phyloP scores from a whole-genome alignment of 257 asterid genomes.

The Phtheirospermum japonicum region DNA sequence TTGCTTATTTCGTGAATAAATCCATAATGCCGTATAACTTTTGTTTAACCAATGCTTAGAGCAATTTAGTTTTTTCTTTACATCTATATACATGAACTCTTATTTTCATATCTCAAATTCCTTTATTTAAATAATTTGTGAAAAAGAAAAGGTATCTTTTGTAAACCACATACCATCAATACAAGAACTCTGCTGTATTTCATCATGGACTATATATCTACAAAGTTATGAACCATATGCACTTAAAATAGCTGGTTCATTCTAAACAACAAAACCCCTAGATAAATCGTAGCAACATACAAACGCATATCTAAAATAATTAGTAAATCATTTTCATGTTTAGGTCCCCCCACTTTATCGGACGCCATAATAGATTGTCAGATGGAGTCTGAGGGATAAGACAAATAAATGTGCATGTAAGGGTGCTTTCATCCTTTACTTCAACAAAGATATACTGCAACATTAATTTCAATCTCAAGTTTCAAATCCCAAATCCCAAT shows the following conservation, averaged over 20 bases:
- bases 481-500: not conserved
- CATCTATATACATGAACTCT: too few species aligned
- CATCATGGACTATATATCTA: not conserved
- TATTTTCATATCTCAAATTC: not conserved
- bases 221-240: constrained; percentile 24
- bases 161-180: not conserved
- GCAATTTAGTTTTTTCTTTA: too few species aligned
- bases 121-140: too few species aligned
- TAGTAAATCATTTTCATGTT: constrained; percentile 32
- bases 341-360: constrained; percentile 64
- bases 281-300: constrained; percentile 19
- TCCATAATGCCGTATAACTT: too few species aligned
- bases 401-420: constrained; percentile 49
- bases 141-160: too few species aligned
- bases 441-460: constrained; percentile 21
- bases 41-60: too few species aligned
- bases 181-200: not conserved
- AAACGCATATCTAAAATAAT: constrained; percentile 11
- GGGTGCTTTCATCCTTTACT: constrained; percentile 33
- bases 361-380: constrained; percentile 40
- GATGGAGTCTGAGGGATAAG: constrained; percentile 44
- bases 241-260: constrained; percentile 30
- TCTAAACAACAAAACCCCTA: constrained; percentile 32
- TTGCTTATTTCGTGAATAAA: too few species aligned
- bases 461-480: constrained; percentile 15